phyloP scores from a whole-genome alignment of 2,329 filamentous ascomycete genomes.

The Cercospora berteroae region DNA sequence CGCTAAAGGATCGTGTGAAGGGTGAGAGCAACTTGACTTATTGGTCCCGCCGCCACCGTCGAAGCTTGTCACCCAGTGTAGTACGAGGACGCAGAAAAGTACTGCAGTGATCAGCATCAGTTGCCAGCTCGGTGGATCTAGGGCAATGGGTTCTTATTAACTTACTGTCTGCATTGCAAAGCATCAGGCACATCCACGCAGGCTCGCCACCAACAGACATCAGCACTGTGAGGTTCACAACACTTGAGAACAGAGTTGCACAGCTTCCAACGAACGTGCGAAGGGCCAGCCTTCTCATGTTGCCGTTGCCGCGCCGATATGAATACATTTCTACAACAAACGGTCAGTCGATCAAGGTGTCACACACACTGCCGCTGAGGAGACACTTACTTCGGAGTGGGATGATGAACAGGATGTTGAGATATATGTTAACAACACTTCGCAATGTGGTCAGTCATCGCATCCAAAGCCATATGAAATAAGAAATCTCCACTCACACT shows the following conservation, averaged over 20 bases:
- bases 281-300: constrained; percentile 16
- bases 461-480: background rate
- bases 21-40: constrained; percentile 14
- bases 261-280: constrained; percentile 21
- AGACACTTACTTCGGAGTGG: constrained; percentile 17
- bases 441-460: background rate
- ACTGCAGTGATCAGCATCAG: constrained; percentile 7
- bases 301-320: constrained; percentile 17
- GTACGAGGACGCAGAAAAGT: constrained; percentile 19
- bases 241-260: constrained; percentile 16
- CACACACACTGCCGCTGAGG: background rate
- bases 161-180: constrained; percentile 21
- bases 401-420: constrained; percentile 20
- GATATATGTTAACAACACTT: constrained; percentile 17
- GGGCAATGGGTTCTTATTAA: background rate
- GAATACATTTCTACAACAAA: constrained; percentile 17
- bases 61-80: constrained; percentile 21
- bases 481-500: background rate
- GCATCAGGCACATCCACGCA: constrained; percentile 20
- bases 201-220: constrained; percentile 16
- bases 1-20: background rate
- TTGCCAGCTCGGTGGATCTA: too few relatives aligned
- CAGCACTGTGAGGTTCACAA: constrained; percentile 20
- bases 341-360: background rate
- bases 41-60: constrained; percentile 9